Evolutionary conservation across 2,329 filamentous ascomycete species (phyloP).

Genomic region (Cladosporium sp.): DNA sequence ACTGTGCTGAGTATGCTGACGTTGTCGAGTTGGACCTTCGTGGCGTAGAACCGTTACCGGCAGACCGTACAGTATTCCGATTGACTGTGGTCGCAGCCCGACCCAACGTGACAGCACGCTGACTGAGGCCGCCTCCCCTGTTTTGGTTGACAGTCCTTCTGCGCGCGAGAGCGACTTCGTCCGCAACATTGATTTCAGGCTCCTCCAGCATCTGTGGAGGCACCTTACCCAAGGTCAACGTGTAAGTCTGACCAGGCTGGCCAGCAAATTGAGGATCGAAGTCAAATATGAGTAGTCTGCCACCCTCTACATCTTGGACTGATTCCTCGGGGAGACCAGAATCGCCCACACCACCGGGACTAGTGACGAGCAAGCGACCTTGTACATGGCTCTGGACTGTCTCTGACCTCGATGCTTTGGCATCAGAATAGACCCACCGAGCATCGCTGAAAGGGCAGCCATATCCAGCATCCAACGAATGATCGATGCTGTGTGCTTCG

Average conservation of each 20-base stretch:
- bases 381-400: conserved; percentile 25
- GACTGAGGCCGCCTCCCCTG: conserved; percentile 27
- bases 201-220: conserved; percentile 33
- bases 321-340: conserved; percentile 25
- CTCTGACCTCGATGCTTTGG: conserved; percentile 24
- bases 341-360: conserved; percentile 33
- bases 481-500: conserved; percentile 36
- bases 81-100: conserved; percentile 30
- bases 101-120: conserved; percentile 29
- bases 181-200: conserved; percentile 29
- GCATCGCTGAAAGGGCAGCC: conserved; percentile 35
- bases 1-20: conserved; percentile 20
- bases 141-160: conserved; percentile 34
- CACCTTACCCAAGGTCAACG: conserved; percentile 31
- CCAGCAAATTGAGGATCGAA: conserved; percentile 32
- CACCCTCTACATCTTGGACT: conserved; percentile 34
- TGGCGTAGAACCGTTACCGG: background rate
- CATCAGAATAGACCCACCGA: conserved; percentile 32
- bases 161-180: conserved; percentile 33
- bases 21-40: conserved; percentile 18
- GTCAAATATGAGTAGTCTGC: conserved; percentile 34
- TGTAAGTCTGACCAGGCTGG: conserved; percentile 35
- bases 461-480: conserved; percentile 35
- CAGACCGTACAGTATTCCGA: background rate
- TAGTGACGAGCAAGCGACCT: conserved; percentile 33